Conservation (phyloP, 768 basidiomycete species). For the Mrakia frigida region DNA sequence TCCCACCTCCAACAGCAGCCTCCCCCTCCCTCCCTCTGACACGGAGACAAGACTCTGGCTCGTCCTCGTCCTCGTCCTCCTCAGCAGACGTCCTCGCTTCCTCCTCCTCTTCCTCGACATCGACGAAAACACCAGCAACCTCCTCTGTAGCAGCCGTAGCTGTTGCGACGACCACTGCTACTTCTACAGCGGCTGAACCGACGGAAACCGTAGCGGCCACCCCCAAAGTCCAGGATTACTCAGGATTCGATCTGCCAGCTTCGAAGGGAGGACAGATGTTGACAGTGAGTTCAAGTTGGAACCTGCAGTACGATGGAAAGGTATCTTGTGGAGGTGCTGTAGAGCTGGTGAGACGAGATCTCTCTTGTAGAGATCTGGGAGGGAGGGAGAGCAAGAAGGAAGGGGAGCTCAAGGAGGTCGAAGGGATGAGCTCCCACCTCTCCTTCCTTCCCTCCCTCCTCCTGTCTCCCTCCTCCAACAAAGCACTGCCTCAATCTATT, state of each 20-base stretch:
- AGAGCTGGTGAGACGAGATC: too few relatives aligned
- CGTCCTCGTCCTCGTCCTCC: not conserved
- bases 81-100: not conserved
- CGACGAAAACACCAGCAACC: not conserved
- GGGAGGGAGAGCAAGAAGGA: too few relatives aligned
- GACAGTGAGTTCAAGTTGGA: conserved; percentile 11
- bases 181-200: not conserved
- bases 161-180: not conserved
- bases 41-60: not conserved
- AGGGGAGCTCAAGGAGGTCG: too few relatives aligned
- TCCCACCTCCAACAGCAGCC: not conserved
- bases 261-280: conserved; percentile 14
- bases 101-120: not conserved
- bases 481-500: too few relatives aligned
- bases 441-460: too few relatives aligned
- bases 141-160: not conserved
- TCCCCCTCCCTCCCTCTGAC: not conserved
- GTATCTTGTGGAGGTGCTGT: too few relatives aligned
- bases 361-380: too few relatives aligned
- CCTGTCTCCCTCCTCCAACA: too few relatives aligned
- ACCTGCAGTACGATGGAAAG: too few relatives aligned
- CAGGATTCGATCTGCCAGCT: not conserved
- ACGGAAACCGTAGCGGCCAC: not conserved
- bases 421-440: too few relatives aligned
- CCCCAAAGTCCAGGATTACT: conserved; percentile 6